A percentile compares a stretch with the other conserved stretches of the same genome.
Conservation (phyloP, 202 grass and related monocot species). For the Panicum hallii region DNA sequence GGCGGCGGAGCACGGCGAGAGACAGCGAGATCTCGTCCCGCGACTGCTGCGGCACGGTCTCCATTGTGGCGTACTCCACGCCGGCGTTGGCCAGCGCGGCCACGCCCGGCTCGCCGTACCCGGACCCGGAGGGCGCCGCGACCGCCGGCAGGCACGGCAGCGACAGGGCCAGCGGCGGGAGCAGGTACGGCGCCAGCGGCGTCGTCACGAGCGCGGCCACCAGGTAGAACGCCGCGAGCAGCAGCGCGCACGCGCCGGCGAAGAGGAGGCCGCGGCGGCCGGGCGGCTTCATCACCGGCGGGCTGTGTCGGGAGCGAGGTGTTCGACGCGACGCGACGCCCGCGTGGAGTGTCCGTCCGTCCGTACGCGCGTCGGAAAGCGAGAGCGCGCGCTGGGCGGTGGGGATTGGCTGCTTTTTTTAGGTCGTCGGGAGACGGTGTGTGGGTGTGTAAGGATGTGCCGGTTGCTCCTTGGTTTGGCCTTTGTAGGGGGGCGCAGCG, state of each 20-base stretch:
- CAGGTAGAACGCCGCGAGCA: conserved; percentile 23
- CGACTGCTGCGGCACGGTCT: conserved; percentile 73
- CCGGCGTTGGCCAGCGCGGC: conserved; percentile 46
- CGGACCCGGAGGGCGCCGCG: neutral
- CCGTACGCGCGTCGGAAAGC: neutral
- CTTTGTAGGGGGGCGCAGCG: neutral
- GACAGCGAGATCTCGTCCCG: conserved; percentile 68
- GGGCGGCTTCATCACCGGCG: conserved; percentile 18
- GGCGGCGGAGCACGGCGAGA: conserved; percentile 75
- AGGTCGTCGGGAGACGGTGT: neutral
- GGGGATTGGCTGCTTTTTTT: conserved; percentile 41
- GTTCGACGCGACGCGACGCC: neutral
- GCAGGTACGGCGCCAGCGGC: conserved; percentile 7
- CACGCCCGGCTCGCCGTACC: conserved; percentile 30
- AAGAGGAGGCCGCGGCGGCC: conserved; percentile 6
- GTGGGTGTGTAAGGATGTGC: neutral
- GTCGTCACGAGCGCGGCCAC: neutral
- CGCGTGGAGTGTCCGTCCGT: neutral
- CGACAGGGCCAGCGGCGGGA: neutral
- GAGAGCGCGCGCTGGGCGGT: neutral
- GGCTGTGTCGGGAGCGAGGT: neutral
- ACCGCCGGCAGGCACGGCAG: conserved; percentile 32
- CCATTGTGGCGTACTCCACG: conserved; percentile 55
- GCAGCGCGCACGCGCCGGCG: conserved; percentile 19
- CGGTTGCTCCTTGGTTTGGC: neutral